Evolutionary conservation across 352 stramenopile genomes (phyloP).

Genomic region (Phytophthora sp.): DNA sequence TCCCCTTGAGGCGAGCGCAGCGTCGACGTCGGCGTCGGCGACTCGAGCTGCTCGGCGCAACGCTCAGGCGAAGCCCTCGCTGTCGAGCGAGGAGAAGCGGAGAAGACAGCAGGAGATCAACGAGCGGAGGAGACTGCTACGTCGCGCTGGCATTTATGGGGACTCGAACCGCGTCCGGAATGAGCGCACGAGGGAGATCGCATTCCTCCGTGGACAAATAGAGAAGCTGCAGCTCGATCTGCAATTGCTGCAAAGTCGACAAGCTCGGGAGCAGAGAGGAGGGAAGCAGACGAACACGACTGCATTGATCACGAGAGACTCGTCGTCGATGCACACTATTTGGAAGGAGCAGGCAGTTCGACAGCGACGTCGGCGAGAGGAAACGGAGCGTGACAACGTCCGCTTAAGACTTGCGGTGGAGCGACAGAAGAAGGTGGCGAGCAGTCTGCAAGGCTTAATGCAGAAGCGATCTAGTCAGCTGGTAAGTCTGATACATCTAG

Average conservation of each 20-base stretch:
- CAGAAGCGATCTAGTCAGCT: conserved; percentile 20
- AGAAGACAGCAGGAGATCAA: conserved; percentile 2
- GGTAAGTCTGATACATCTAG: no score
- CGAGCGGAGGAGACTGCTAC: conserved; percentile 34
- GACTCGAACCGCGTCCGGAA: conserved; percentile 27
- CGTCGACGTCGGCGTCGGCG: neutral
- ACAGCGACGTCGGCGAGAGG: conserved; percentile 37
- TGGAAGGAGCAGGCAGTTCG: conserved; percentile 24
- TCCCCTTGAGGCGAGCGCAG: neutral
- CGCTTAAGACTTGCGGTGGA: conserved; percentile 44
- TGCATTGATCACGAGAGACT: conserved; percentile 4
- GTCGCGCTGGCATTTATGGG: conserved; percentile 27
- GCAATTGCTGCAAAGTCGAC: conserved; percentile 23
- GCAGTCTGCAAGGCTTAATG: conserved; percentile 11
- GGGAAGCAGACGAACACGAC: neutral
- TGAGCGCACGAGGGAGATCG: conserved; percentile 57
- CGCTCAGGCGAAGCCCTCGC: neutral
- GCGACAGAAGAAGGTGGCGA: conserved; percentile 19
- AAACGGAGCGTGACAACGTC: conserved; percentile 42
- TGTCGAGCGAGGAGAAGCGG: conserved; percentile 1
- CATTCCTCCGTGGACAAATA: conserved; percentile 61
- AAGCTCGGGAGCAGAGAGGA: neutral
- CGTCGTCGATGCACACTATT: neutral
- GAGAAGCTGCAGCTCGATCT: conserved; percentile 57
- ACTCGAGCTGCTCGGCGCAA: neutral